Base-by-base conservation (phyloP, 164 flowering plant genomes). In the Macadamia integrifolia region DNA sequence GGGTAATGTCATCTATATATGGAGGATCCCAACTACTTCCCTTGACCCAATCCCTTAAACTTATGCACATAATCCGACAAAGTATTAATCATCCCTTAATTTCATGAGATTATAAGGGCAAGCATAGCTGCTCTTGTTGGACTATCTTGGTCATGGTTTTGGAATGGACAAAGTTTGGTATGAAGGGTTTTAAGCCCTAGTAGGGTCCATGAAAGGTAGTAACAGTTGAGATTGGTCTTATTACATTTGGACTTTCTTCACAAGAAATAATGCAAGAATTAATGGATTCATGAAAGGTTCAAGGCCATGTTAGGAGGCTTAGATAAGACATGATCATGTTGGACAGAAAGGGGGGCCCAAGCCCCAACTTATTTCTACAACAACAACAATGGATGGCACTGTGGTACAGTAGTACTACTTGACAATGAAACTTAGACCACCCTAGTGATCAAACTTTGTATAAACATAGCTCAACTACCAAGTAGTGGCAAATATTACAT, bases 11-110 rank as follows among this genome's bases (percentile, higher is more conserved):
- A 13, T 15, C 1, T 28, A 59, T 32, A 14, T 14, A 52, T 14
- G 62, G 32, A n/a, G n/a, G n/a, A n/a, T n/a, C n/a, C 55, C 71
- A 70, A 69, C 77, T 75, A 74, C 72, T 40, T 75, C 61, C n/a
- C 70, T 71, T 71, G 74, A 71, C 74, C 56, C 5, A 67, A 30
- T 32, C 48, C 49, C 12, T 3, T 11, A 61, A 49, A 8, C 29
- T 42, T 14, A 11, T 29, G 61, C 46, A 4, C 67, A 12, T 17
- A 4, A 6, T 53, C 32, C 58, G 40, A 11, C 9, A 43, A 71
- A 50, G 65, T 60, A 59, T 31, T 17, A 30, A 62, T 67, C 61
- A 18, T 18, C 48, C 58, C 23, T 57, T 35, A 35, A 44, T 61
- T 57, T 62, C 66, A 42, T 72, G 12, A 29, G 31, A 23, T 56